These are phyloP conservation scores for Pseudocercospora pini-densiflorae DNA, from an alignment of 2,329 filamentous ascomycete genomes.

Conservation along the genomic window DNA sequence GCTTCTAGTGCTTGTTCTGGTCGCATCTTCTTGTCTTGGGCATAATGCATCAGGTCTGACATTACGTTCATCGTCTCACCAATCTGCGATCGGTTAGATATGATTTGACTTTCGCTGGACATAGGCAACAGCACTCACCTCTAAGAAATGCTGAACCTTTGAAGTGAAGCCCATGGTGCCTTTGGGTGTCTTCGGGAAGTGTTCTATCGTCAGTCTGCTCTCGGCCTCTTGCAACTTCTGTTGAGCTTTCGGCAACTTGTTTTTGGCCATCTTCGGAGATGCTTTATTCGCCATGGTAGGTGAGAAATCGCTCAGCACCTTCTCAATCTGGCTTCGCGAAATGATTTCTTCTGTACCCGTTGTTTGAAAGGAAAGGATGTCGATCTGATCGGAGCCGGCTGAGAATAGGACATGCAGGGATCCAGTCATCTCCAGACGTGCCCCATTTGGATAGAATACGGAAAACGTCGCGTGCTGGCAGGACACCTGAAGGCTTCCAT, in stretches of 20 bases:
- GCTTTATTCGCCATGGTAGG: slow-evolving; percentile 55
- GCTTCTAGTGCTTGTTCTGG: slow-evolving; percentile 61
- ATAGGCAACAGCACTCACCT: slow-evolving; percentile 51
- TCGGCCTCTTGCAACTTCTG: slow-evolving; percentile 48
- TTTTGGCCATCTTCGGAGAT: slow-evolving; percentile 59
- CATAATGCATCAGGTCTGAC: slow-evolving; percentile 63
- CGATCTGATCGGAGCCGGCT: slow-evolving; percentile 71
- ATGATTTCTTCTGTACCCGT: slow-evolving; percentile 81
- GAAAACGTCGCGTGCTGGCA: slow-evolving; percentile 78
- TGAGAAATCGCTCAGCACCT: slow-evolving; percentile 51
- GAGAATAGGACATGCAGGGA: slow-evolving; percentile 80
- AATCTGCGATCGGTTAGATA: slow-evolving; percentile 50
- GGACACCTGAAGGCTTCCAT: slow-evolving; percentile 73
- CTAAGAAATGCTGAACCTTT: slow-evolving; percentile 63
- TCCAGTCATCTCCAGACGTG: slow-evolving; percentile 61
- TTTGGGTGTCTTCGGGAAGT: slow-evolving; percentile 52
- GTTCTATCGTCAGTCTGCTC: slow-evolving; percentile 50
- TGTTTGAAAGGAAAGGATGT: slow-evolving; percentile 81
- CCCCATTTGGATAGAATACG: slow-evolving; percentile 85
- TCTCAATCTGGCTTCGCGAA: slow-evolving; percentile 65
- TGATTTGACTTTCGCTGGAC: slow-evolving; percentile 5
- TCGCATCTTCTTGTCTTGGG: slow-evolving; percentile 57
- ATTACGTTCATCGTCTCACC: slow-evolving; percentile 69
- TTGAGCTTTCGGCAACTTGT: slow-evolving; percentile 45
- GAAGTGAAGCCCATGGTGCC: slow-evolving; percentile 60